Evolutionary conservation across 2,329 filamentous ascomycete genomes (phyloP), one percentile per base, ranked within the genome.

Genomic region (Helicocarpus griseus): DNA sequence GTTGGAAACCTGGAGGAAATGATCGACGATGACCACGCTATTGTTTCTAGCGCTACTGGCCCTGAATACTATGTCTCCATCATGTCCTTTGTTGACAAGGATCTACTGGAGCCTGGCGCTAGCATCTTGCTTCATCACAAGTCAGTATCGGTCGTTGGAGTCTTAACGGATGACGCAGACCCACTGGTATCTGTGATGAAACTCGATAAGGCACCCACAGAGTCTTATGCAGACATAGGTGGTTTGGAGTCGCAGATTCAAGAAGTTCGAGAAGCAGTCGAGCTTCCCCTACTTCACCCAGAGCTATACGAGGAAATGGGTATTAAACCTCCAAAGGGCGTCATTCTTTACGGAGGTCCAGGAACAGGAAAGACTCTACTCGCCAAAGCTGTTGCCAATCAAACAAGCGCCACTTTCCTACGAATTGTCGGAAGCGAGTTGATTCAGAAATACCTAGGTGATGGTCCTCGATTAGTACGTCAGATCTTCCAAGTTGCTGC

Each of bases 271-370:
- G 93, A 98, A 75, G 95, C 93, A 1, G 93, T 98, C 53, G 93
- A 98, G 74, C 73, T 98, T 63, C 93, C 93, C 4, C 77, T 98
- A 57, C 77, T 98, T 54, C 93, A 98, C 68, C 93, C 93, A 0
- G 93, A 98, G 72, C 76, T 98, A 49, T 98, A 98, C 72, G 93
- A 98, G 71, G 93, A 98, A 76, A 98, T 98, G 93, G 93, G 93
- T 65, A 97, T 98, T 79, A 98, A 98, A 73, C 93, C 93, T 4
- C 93, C 93, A 55, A 98, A 98, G 80, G 93, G 93, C 79, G 93
- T 98, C 62, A 98, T 98, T 64, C 84, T 98, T 24, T 98, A 98
- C 69, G 93, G 93, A 73, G 89, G 89, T 4, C 93, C 93, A 0
- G 93, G 93, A 70, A 98, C 93, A 7, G 93, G 93, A 71, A 98